phyloP scores from a whole-genome alignment of 148 eudicot species.

The Amaranthus cruentus region DNA sequence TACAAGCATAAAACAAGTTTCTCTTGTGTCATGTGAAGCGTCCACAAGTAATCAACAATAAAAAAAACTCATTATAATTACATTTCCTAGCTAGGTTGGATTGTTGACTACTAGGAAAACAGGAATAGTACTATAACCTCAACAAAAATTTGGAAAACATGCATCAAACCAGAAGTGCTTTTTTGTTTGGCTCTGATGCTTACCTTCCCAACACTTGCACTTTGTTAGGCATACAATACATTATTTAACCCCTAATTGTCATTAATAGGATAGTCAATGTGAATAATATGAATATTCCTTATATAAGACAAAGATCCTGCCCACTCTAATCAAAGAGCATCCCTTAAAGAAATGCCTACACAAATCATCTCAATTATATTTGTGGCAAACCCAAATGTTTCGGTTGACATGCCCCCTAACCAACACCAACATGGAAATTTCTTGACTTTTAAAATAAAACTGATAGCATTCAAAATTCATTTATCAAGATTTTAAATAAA shows the following conservation, averaged over 20 bases:
- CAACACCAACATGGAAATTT: constrained; percentile 11
- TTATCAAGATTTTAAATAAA: neutral
- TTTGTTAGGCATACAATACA: neutral
- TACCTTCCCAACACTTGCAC: neutral
- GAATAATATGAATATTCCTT: neutral
- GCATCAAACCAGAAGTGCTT: neutral
- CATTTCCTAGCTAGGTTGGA: neutral
- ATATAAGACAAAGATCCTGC: constrained; percentile 3
- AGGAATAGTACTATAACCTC: neutral
- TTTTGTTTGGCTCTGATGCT: constrained; percentile 1
- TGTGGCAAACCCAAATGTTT: neutral
- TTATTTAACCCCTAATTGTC: neutral
- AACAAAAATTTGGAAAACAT: neutral
- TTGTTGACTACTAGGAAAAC: neutral
- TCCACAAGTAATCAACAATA: neutral
- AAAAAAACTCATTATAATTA: neutral
- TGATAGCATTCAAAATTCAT: neutral
- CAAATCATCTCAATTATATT: neutral
- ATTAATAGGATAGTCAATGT: neutral
- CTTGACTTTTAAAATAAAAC: neutral
- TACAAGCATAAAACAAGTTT: neutral
- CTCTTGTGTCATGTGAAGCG: neutral
- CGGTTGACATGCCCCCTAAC: constrained; percentile 20
- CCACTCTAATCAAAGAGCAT: neutral
- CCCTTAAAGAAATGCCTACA: constrained; percentile 1